Evolutionary conservation across 129 eudicot species (phyloP), one percentile per base, ranked within the genome.

Genomic region (Helianthus tuberosus): DNA sequence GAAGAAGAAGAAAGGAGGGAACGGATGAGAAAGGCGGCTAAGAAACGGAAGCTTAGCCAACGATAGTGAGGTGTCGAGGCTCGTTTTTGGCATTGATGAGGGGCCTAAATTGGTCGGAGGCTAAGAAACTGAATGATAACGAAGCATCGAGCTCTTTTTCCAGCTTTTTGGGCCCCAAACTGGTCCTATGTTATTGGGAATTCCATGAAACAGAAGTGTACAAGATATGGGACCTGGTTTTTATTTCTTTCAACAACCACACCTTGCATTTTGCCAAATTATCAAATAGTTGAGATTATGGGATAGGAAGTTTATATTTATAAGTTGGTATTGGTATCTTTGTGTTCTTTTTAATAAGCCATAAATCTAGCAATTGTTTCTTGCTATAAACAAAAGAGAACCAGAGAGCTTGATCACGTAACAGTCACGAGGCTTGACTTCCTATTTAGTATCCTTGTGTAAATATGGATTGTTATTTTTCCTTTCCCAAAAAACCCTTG

Each of bases 1-100:
- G 91, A 85, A 81, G 96, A 89, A 78, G 98, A 92, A 64, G 78
- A 79, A 72, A 48, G 78, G 68, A 73, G 74, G 51, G 82, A 78
- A 78, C 15, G 63, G 4, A 54, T 64, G 77, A 77, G 77, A 51
- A 78, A 57, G 51, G 75, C 25, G 43, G 74, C 80, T 0, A 77
- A 79, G 68, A 79, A 47, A 66, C 61, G 83, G 46, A 79, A 79
- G 62, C 83, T 64, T 53, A 35, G 61, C 54, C 73, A 79, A n/a
- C 74, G 78, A 72, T 79, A 48, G 54, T 23, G 51, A 77, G 44
- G 11, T 0, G 5, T 60, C 5, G 11, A 61, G 46, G 46, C 11
- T 11, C 17, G 0, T 32, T 32, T 61, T 35, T 35, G 2, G 10
- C 16, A 43, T 41, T 32, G 77, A 64, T 55, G 82, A 8, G 47